A percentile compares a stretch with the other conserved stretches of the same genome.
These are phyloP conservation scores for Fomitopsis pinicola DNA, from an alignment of 1,284 basidiomycete species.

Conservation along the genomic window DNA sequence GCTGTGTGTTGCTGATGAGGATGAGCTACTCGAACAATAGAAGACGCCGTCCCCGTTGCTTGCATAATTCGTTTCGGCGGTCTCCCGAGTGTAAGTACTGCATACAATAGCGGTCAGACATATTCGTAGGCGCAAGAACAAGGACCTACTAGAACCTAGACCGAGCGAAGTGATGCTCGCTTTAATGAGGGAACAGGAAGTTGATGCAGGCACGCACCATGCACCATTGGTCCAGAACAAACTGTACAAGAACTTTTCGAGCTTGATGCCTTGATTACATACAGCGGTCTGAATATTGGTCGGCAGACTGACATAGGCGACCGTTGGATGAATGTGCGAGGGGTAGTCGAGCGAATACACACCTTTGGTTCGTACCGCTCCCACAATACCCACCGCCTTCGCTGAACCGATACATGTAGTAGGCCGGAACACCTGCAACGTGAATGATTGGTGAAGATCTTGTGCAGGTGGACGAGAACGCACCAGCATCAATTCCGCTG, in stretches of 20 bases:
- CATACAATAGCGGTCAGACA: not conserved
- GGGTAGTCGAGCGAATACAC: not conserved
- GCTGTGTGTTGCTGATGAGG: conserved; percentile 4
- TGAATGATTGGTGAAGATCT: not conserved
- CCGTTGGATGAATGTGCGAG: not conserved
- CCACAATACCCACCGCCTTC: not conserved
- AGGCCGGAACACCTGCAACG: conserved; percentile 6
- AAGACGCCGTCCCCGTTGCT: conserved; percentile 12
- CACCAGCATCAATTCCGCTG: conserved; percentile 12
- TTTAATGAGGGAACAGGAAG: not conserved
- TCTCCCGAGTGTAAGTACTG: conserved; percentile 15
- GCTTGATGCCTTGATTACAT: conserved; percentile 10
- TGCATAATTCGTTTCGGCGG: conserved; percentile 5
- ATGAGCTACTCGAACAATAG: conserved; percentile 8
- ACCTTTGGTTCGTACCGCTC: conserved; percentile 7
- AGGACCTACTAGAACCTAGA: conserved; percentile 16
- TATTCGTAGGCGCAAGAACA: not conserved
- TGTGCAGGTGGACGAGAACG: not conserved
- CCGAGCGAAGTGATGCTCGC: not conserved
- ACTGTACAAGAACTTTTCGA: conserved; percentile 12
- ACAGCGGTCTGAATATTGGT: conserved; percentile 8
- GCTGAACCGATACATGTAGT: conserved; percentile 3
- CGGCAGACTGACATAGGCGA: not conserved
- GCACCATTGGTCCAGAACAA: conserved; percentile 13
- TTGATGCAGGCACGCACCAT: conserved; percentile 5